Conservation (phyloP, 768 basidiomycete genomes). For the Boletus vinaceobasis region DNA sequence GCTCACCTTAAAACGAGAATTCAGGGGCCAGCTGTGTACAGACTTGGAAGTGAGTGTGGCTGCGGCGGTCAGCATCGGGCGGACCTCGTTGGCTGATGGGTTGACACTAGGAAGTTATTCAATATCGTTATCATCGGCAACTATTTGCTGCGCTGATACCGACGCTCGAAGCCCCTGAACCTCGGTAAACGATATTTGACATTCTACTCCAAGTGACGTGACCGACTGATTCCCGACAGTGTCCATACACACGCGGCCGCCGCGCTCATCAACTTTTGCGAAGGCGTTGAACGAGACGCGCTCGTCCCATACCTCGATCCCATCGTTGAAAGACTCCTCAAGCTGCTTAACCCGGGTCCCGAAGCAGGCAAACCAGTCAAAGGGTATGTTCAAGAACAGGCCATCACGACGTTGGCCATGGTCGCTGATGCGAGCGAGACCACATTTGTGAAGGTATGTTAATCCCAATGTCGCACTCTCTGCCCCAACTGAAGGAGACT, state of each 20-base stretch:
- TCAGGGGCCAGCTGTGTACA: constrained; percentile 83
- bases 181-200: constrained; percentile 43
- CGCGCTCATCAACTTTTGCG: constrained; percentile 88
- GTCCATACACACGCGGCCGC: constrained; percentile 87
- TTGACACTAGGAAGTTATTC: constrained; percentile 63
- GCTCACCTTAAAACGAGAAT: neutral
- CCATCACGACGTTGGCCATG: constrained; percentile 85
- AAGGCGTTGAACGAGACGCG: constrained; percentile 73
- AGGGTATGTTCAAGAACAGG: constrained; percentile 83
- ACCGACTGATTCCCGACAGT: constrained; percentile 35
- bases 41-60: constrained; percentile 66
- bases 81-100: neutral
- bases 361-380: constrained; percentile 40
- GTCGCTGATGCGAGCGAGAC: constrained; percentile 82
- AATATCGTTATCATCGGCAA: constrained; percentile 62
- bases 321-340: constrained; percentile 61
- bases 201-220: neutral
- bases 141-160: constrained; percentile 70
- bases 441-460: constrained; percentile 66
- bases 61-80: neutral
- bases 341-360: constrained; percentile 53
- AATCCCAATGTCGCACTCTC: too few relatives aligned
- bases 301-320: constrained; percentile 76
- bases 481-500: neutral
- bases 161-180: constrained; percentile 70